Evolutionary conservation across 164 flowering plant genomes (phyloP), one percentile per base, ranked within the genome.

Genomic region (Akebia trifoliata): DNA sequence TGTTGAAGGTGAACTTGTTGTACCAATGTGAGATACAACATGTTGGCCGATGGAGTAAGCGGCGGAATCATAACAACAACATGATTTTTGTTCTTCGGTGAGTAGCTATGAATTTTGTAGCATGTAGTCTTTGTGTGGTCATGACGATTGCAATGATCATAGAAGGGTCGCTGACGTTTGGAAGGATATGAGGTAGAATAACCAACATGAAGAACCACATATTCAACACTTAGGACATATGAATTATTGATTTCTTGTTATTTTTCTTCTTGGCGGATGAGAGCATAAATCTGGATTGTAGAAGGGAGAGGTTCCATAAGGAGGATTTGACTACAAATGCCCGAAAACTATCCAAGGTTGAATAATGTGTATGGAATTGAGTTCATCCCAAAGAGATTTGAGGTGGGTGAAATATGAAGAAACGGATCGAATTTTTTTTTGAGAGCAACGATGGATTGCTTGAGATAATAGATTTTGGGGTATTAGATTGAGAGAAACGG

Each of bases 301-400:
- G 40, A 28, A 3, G 63, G 57, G 20, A 65, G 43, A 0, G 63
- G 59, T 2, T 65, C 63, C 59, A 50, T 44, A 20, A 58, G 60
- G 15, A 58, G 53, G 10, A 65, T 65, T 17, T 50, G 45, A 14
- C 63, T 58, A 0, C 29, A 54, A 34, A 58, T 45, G 10, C 47
- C 46, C 3, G 59, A 57, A 52, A 44, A 54, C 6, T 18, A 54
- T 45, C 14, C 60, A 62, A 17, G 52, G 43, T 24, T 38, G 26
- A 10, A 62, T 28, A 1, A 15, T 6, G 12, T 17, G 1, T 10
- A 53, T 17, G 34, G 53, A 53, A 46, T 40, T 45, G 31, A 62
- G 46, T 18, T 55, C 54, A 15, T 61, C 59, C 60, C 66, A 54
- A 18, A 45, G 9, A 2, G 60, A 24, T 24, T 62, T 54, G 8